Base-by-base conservation (phyloP, 2,329 filamentous ascomycete species). In the Botryotinia calthae region DNA sequence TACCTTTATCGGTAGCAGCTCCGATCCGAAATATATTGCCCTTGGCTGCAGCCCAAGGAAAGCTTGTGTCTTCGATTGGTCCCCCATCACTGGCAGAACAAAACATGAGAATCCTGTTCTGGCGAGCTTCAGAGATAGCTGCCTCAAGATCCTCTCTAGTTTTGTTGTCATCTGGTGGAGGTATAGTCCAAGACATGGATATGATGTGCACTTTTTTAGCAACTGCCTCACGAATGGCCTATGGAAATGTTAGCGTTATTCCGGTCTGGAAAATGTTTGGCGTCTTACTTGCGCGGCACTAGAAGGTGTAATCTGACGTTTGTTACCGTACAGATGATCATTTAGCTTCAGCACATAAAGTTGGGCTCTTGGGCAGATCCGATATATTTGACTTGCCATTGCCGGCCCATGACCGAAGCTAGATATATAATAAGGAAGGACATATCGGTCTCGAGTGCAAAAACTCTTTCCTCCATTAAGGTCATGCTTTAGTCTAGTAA, bases 161-260 rank as follows among this genome's bases (percentile, higher is more conserved):
- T 54, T 0, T n/a, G 20, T 1, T 54, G 4, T 54, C 48, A 4
- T n/a, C 9, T 54, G 48, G 9, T 14, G 0, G 1, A 0, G 9
- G 22, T 25, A 54, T 54, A 25, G 48, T 54, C 48, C 48, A 54
- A 14, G 22, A 12, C 48, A 54, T 54, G 48, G 25, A n/a, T 25
- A 54, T 54, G 48, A 54, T 54, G 0, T 54, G 48, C 25, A 54
- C 48, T 0, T 54, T 2, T 10, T 54, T 54, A 12, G 22, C 25
- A 0, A 54, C 48, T n/a, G 48, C 48, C 9, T n/a, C 9, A 12
- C 25, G 9, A n/a, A 54, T 54, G 25, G 48, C 25, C 48, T n/a
- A 54, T 22, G 20, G 44, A 22, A 22, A 46, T 22, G 7, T 22
- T 46, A 46, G 18, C 0, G 44, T 46, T 46, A 46, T 22, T 22